Base-by-base conservation (phyloP, 1,284 basidiomycete genomes). In the Moesziomyces parantarcticus region DNA sequence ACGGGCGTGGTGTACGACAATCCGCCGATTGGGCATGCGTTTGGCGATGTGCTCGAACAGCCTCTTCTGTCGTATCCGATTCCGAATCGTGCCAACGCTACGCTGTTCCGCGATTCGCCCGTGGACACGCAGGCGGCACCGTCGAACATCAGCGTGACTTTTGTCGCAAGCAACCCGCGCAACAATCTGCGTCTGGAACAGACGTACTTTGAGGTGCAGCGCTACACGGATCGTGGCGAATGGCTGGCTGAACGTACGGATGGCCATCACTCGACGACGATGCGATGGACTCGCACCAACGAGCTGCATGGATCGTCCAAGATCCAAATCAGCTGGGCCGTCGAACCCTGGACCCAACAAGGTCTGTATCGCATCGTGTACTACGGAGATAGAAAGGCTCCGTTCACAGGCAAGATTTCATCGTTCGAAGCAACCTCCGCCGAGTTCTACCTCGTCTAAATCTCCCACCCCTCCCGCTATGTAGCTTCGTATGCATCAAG, bases 81-180 rank as follows among this genome's bases (percentile, higher is more conserved):
- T 81, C 84, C 81, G 43, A 86, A 85, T 14, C 88, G 89, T 16
- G 10, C 6, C 43, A 58, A 59, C 43, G 23, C 34, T 13, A 26
- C 62, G 13, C 29, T 22, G 16, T 55, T 58, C 41, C 36, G 58
- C 36, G 50, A 42, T 16, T 13, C 49, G 1, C 62, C 62, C 5
- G 51, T 45, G 18, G 40, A 39, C 3, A 55, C 44, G 29, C 29
- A 10, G 29, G 29, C 29, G 6, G 44, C 47, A 2, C 13, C 32
- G n/a, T 56, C 89, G 25, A 90, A 87, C 13, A 90, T 91, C 41
- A 84, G 84, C 5, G 90, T 87, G 7, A 85, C 87, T 49, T 93
- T 93, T 67, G 89, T 91, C 48, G 91, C 90, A 63, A 92, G 91
- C 41, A 91, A 92, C 83, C 92, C 92, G 0, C 87, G 92, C 82